Base-by-base conservation (phyloP, 768 basidiomycete genomes). In the Lentinula edodes region DNA sequence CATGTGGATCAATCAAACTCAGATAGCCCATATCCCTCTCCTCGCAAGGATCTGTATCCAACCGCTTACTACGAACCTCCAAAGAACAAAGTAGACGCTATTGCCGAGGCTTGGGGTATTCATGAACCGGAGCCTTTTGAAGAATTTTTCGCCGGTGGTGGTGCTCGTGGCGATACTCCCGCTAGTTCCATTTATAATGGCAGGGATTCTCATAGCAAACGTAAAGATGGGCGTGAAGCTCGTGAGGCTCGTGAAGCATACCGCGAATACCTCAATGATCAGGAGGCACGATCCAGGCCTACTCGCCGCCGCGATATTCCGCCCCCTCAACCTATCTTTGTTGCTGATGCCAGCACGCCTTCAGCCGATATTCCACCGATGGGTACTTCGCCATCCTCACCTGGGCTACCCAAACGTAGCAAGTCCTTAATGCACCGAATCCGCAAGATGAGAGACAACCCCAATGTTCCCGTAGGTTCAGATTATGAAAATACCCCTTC, bases 31-130 rank as follows among this genome's bases (percentile, higher is more conserved):
- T 89, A 90, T 70, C 80, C 87, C 3, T 69, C 85, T 57, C 72
- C 82, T 12, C 69, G 74, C 62, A 79, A 77, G 67, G 74, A 76
- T 53, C 74, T 76, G 3, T 84, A 83, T 69, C 72, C 82, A 9
- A 28, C 34, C 64, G 73, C 80, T 65, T 81, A 83, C 52, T 81
- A 82, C 58, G 81, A 84, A 62, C 82, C 83, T 8, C 84, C 87
- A 38, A 92, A 92, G 84, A 91, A 90, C 75, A 91, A 91, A 69
- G 87, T 90, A 38, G 91, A 94, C 66, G 91, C 90, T 41, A 87
- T 95, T 62, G 92, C 92, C 51, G 93, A 94, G 73, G 93, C 93
- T 1, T 94, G 93, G 93, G 93, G 93, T 41, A 92, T 91, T 55
- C 90, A 93, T 66, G 93, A 94, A 68, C 93, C 93, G 5, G 93